phyloP scores from a whole-genome alignment of 2,329 filamentous ascomycete genomes.

The Diplodia scrobiculata region DNA sequence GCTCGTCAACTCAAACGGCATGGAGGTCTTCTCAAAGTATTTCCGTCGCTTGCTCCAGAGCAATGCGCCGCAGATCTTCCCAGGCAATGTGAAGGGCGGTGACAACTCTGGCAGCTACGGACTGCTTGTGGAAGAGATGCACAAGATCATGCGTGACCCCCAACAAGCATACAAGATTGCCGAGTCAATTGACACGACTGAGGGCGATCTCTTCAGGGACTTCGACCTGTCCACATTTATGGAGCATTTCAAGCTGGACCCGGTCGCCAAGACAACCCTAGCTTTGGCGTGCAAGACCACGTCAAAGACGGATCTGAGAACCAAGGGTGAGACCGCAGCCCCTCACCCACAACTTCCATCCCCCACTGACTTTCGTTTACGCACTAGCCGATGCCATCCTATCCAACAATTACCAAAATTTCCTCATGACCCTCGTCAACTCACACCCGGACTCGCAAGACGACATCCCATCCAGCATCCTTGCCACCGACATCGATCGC shows the following conservation, averaged over 20 bases:
- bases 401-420: conserved; percentile 73
- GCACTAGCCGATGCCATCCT: conserved; percentile 81
- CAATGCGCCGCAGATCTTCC: conserved; percentile 91
- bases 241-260: conserved; percentile 92
- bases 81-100: conserved; percentile 70
- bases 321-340: conserved; percentile 68
- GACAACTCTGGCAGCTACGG: conserved; percentile 81
- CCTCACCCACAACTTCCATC: background rate
- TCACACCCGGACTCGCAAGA: conserved; percentile 61
- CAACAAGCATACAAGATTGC: conserved; percentile 89
- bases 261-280: conserved; percentile 81
- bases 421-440: conserved; percentile 73
- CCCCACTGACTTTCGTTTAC: conserved; percentile 32
- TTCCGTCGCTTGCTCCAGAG: conserved; percentile 88
- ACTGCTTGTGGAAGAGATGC: conserved; percentile 78
- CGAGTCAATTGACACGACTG: conserved; percentile 85
- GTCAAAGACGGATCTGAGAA: conserved; percentile 77
- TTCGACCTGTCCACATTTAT: conserved; percentile 96
- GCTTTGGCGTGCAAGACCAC: conserved; percentile 85
- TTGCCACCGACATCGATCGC: conserved; percentile 80
- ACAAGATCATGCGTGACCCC: conserved; percentile 77
- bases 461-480: conserved; percentile 67
- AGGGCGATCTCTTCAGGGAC: conserved; percentile 91
- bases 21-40: conserved; percentile 97
- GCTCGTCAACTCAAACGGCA: conserved; percentile 96